These are phyloP conservation scores for Baorangia bicolor DNA, from an alignment of 768 basidiomycete species.

Conservation along the genomic window DNA sequence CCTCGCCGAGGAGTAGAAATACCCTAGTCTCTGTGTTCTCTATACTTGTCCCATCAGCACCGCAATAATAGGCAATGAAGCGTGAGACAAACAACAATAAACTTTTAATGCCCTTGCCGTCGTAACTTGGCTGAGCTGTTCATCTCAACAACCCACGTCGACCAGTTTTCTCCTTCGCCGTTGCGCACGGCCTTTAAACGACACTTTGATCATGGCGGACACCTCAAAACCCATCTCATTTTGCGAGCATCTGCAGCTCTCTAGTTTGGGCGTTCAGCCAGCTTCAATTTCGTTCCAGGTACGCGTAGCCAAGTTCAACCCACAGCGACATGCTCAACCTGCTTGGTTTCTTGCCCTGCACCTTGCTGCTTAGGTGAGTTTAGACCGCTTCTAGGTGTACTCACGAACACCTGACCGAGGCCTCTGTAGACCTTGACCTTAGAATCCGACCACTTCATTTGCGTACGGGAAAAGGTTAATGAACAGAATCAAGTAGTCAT, in stretches of 20 bases:
- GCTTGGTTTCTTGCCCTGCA: neutral
- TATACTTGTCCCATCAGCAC: neutral
- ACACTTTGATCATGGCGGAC: constrained; percentile 29
- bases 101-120: constrained; percentile 24
- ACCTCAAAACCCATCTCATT: constrained; percentile 76
- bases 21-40: neutral
- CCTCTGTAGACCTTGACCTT: constrained; percentile 79
- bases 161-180: constrained; percentile 15
- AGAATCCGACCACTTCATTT: constrained; percentile 98
- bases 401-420: neutral
- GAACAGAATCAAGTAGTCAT: constrained; percentile 99
- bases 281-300: constrained; percentile 97
- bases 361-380: constrained; percentile 22
- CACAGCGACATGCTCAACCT: constrained; percentile 15
- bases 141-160: constrained; percentile 26
- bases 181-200: constrained; percentile 16
- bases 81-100: constrained; percentile 33
- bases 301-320: constrained; percentile 37
- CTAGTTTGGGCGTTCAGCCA: constrained; percentile 93
- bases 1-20: constrained; percentile 54
- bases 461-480: constrained; percentile 92
- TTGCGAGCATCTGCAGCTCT: constrained; percentile 91
- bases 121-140: constrained; percentile 6
- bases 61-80: constrained; percentile 3
- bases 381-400: neutral